Evolutionary conservation across 306 rosid genomes (phyloP), one percentile per base, ranked within the genome.

Genomic region (Vicia faba): DNA sequence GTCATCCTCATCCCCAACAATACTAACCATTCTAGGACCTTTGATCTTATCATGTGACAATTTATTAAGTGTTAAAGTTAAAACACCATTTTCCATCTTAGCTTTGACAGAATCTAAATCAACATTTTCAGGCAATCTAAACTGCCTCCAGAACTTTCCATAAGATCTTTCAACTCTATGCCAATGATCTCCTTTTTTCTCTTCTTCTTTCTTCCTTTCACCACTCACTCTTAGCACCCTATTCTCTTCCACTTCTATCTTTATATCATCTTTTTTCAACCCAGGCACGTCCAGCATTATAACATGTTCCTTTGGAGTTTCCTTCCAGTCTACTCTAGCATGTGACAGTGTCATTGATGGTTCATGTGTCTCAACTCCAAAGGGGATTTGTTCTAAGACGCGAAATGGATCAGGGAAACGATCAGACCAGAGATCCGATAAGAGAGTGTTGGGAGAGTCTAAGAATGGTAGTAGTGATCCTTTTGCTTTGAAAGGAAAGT

Each of bases 121-220:
- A 67, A 74, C 88, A 58, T 86, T 82, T 4, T 80, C 79, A 3
- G 91, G 96, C 66, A 88, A 13, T 74, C 74, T 75, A 51, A 88
- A 88, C 72, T 76, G 86, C 65, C 96, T 84, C 89, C 88, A 84
- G 44, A 88, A 88, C 66, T 80, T 86, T 4, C 96, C 96, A 19
- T 66, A 79, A 1, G 85, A 68, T 60, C 91, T 77, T 70, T 88
- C 91, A 5, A 86, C 72, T 10, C 91, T 69, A 31, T 86, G 89
- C 89, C 89, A 84, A 18, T 78, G 89, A 35, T 88, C 89, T 4
- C 83, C 86, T 38, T 84, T 77, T 69, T 74, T 78, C 61, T 81
- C 79, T 20, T 78, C 82, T 40, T 88, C 89, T 19, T 70, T 78
- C 82, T 78, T 83, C 79, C 91, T 80, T 19, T 84, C 96, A 12